Conservation (phyloP, 768 basidiomycete genomes). For the Chalciporus pseudorubinellus region DNA sequence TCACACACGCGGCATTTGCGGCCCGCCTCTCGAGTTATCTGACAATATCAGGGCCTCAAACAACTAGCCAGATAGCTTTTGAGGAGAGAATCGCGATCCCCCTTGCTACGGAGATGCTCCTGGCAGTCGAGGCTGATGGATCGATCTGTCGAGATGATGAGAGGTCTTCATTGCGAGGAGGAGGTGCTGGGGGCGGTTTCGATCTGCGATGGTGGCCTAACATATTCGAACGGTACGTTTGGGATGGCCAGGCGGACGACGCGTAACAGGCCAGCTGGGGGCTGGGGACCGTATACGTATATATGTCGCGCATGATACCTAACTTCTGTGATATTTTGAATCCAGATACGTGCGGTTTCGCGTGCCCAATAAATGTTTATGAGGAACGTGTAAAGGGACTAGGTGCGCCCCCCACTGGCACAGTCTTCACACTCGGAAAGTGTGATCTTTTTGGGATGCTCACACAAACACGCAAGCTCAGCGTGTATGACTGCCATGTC, state of each 20-base stretch:
- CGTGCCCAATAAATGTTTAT: too few species aligned
- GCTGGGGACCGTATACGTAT: neutral
- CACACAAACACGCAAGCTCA: too few species aligned
- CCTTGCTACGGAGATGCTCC: slow-evolving; percentile 75
- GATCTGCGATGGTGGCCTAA: slow-evolving; percentile 77
- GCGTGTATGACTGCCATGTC: too few species aligned
- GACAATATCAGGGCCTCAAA: slow-evolving; percentile 47
- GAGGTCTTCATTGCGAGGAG: slow-evolving; percentile 33
- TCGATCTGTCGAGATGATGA: slow-evolving; percentile 76
- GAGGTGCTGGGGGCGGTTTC: slow-evolving; percentile 45
- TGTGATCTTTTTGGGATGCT: too few species aligned
- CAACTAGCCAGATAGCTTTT: slow-evolving; percentile 67
- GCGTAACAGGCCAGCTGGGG: neutral
- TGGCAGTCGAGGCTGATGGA: slow-evolving; percentile 67
- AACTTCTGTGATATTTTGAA: too few species aligned
- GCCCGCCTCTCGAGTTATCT: slow-evolving; percentile 60
- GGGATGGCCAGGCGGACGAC: slow-evolving; percentile 59
- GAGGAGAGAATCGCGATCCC: slow-evolving; percentile 72
- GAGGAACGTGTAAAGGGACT: too few species aligned
- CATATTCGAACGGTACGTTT: slow-evolving; percentile 61
- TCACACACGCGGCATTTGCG: slow-evolving; percentile 64
- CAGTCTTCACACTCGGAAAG: too few species aligned
- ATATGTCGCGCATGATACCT: neutral
- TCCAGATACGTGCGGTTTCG: too few species aligned
- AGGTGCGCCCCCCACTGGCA: too few species aligned